Evolutionary conservation across 768 basidiomycete genomes (phyloP).

Genomic region (Hydnomerulius pinastri): DNA sequence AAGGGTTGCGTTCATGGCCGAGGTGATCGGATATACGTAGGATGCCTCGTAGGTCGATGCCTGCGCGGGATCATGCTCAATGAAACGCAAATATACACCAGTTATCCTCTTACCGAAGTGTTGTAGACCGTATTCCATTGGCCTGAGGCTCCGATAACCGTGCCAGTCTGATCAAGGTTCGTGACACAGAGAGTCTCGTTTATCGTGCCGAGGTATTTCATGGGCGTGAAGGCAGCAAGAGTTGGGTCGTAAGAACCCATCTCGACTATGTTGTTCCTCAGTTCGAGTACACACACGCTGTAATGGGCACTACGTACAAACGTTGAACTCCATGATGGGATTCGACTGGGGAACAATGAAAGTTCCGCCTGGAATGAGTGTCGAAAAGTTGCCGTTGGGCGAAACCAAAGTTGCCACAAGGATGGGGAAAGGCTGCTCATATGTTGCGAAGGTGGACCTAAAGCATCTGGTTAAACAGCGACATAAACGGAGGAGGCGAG

Average conservation of each 20-base stretch:
- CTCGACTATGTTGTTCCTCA: no score
- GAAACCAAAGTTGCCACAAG: no score
- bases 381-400: no score
- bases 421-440: no score
- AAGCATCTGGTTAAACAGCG: no score
- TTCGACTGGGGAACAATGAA: no score
- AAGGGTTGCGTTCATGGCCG: slow-evolving; percentile 9
- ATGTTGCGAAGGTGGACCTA: no score
- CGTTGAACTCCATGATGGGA: no score
- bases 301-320: no score
- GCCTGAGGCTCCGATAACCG: slow-evolving; percentile 30
- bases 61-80: not conserved
- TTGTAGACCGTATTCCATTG: slow-evolving; percentile 4
- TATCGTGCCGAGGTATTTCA: slow-evolving; percentile 41
- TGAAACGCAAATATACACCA: not conserved
- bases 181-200: slow-evolving; percentile 18
- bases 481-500: no score
- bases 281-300: no score
- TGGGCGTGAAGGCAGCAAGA: slow-evolving; percentile 41
- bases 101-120: slow-evolving; percentile 2
- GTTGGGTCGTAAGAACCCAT: slow-evolving; percentile 39
- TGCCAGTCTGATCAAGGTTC: slow-evolving; percentile 17
- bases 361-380: no score
- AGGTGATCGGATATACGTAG: not conserved
- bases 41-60: not conserved